Evolutionary conservation across 2,329 filamentous ascomycete species (phyloP), one percentile per base, ranked within the genome.

Genomic region (Aspergillus awamori): DNA sequence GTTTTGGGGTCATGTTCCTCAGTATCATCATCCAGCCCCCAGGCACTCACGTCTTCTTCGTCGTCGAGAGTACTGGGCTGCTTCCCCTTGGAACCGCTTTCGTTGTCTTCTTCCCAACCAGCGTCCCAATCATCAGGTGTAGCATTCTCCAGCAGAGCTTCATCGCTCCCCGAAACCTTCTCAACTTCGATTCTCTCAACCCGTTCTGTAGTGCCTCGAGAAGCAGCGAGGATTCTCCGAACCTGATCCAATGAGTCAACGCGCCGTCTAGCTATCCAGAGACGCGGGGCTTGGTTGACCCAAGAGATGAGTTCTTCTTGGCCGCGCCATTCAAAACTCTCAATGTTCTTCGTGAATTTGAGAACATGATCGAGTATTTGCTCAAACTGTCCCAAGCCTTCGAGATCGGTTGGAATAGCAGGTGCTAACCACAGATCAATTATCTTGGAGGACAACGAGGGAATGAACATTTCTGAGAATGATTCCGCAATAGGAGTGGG

Each of bases 181-280:
- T 95, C 89, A 53, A 89, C 96, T 76, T 98, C 94, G 1, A 96
- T 82, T 69, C 90, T 87, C 74, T 97, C 93, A 1, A 96, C 93
- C 49, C 84, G 82, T 67, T 86, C 89, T 13, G 88, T 83, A 26
- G 82, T 77, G 8, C 88, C 88, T 41, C 94, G 83, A 8, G 89
- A 91, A 55, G 80, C 79, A 3, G 87, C 83, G 2, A 97, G 82
- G 49, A 89, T 85, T 20, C 79, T 84, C 24, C 95, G 87, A 11
- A 96, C 87, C 36, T 85, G 84, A 63, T 93, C 89, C 24, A 99
- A 83, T 0, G 92, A 88, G 36, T 84, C 87, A 70, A 96, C 93
- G 69, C 91, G 87, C 66, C 93, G 89, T 73, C 92, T 94, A 2
- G 86, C 86, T 13, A 98, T 83, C 95, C 95, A 99, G 26, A 92